Evolutionary conservation across 23 red algal species (phyloP).

Genomic region (Pyropia yezoensis): DNA sequence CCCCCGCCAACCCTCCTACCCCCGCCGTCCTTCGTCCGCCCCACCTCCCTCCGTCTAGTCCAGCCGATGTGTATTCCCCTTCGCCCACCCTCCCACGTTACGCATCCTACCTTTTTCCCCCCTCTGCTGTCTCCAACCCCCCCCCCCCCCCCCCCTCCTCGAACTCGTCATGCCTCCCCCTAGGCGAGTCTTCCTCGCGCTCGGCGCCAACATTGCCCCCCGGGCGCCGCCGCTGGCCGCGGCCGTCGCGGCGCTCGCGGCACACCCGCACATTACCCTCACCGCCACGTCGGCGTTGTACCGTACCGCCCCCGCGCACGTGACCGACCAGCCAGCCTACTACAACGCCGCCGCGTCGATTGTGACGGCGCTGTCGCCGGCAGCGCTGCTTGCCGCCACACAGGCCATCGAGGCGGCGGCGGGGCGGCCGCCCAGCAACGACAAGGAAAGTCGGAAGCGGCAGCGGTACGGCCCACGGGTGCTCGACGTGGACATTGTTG

Average conservation of each 20-base stretch:
- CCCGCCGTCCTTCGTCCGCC: no score
- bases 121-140: no score
- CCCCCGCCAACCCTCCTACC: no score
- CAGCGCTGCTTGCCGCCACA: slow-evolving; percentile 33
- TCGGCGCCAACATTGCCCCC: slow-evolving; percentile 6
- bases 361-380: slow-evolving; percentile 27
- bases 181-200: slow-evolving; percentile 4
- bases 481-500: slow-evolving; percentile 85
- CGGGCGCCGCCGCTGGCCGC: not conserved
- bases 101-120: no score
- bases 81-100: no score
- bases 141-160: no score
- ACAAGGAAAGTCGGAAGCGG: not conserved
- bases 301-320: slow-evolving; percentile 34
- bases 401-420: slow-evolving; percentile 63
- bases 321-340: slow-evolving; percentile 64
- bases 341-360: slow-evolving; percentile 70
- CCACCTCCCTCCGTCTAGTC: no score
- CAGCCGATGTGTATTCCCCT: no score
- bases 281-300: slow-evolving; percentile 5
- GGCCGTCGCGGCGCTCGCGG: not conserved
- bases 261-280: not conserved
- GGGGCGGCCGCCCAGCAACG: slow-evolving; percentile 9
- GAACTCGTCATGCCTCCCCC: not conserved
- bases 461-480: slow-evolving; percentile 64